Evolutionary conservation across 345 rosid genomes (phyloP).

Genomic region (Pistacia integerrima): DNA sequence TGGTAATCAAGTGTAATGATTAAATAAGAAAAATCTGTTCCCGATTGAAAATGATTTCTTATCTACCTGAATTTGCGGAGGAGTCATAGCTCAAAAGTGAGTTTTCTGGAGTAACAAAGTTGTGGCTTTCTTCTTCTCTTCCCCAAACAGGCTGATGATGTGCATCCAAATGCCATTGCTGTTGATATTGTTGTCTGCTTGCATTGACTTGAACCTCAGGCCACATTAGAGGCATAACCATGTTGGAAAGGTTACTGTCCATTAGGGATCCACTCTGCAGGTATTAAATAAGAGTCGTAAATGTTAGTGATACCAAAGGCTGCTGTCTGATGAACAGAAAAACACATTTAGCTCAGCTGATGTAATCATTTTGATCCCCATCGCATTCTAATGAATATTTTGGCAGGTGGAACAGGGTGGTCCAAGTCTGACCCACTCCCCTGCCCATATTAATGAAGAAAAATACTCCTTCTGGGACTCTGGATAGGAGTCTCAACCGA

Average conservation of each 20-base stretch:
- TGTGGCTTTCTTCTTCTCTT: conserved; percentile 60
- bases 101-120: conserved; percentile 53
- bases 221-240: conserved; percentile 67
- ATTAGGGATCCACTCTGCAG: conserved; percentile 62
- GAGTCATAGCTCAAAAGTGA: conserved; percentile 68
- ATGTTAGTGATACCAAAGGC: conserved; percentile 1
- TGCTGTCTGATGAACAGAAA: not conserved
- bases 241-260: conserved; percentile 61
- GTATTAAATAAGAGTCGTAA: conserved; percentile 5
- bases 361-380: conserved; percentile 6
- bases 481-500: not conserved
- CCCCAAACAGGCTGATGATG: conserved; percentile 70
- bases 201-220: conserved; percentile 56
- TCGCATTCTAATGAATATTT: conserved; percentile 10
- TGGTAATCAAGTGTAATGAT: not conserved
- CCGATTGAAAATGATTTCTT: not conserved
- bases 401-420: conserved; percentile 18
- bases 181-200: conserved; percentile 66
- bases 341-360: conserved; percentile 10
- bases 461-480: conserved; percentile 5
- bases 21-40: not conserved
- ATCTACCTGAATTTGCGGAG: conserved; percentile 66
- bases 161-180: conserved; percentile 65
- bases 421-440: conserved; percentile 21
- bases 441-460: conserved; percentile 10